Base-by-base conservation (phyloP, 1,139 yeast species). In the Ogataea hybrid region DNA sequence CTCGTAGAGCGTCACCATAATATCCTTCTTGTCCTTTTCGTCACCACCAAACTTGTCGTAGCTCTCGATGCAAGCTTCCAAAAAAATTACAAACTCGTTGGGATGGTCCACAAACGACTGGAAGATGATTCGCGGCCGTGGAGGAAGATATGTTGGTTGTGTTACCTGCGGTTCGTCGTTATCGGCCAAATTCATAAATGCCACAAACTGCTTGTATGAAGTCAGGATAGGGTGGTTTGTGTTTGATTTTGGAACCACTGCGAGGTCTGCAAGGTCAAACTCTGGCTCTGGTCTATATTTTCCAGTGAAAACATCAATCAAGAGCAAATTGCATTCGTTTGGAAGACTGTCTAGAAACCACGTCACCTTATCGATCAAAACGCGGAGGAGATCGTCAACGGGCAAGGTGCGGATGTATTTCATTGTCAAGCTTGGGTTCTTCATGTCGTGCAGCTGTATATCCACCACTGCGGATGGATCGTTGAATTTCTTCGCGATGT, bases 241-340 rank as follows among this genome's bases (percentile, higher is more conserved):
- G 31, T 38, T 27, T 10, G 39, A 14, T 12, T 31, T 35, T 28
- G 47, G 35, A 8, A 28, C 34, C 17, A 37, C 37, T 7, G 51
- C 37, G 2, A 41, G n/a, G 11, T 43, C 44, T 27, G 45, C 50
- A 20, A 37, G 32, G 18, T 47, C 42, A n/a, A 47, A 45, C 29
- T 36, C 32, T 9, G 33, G 43, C 15, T 41, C 47, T 1, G 92
- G 85, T 15, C 65, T 65, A 57, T 83, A 92, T 44, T 77, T 79
- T 0, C 97, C 97, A 0, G 97, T 90, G 59, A 92, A 92, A 1
- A 90, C 84, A 32, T 85, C 84, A 43, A 92, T 90, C 43, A 90
- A 69, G 32, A 92, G 64, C 31, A 83, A 82, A 0, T 96, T 89
- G 0, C 96, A 84, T 47, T 84, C 90, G 46, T 84, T 76, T 0